Percentiles rank a stretch among this genome's conserved stretches.
phyloP scores from a whole-genome alignment of 1,284 basidiomycete species.

The Mixia osmundae region DNA sequence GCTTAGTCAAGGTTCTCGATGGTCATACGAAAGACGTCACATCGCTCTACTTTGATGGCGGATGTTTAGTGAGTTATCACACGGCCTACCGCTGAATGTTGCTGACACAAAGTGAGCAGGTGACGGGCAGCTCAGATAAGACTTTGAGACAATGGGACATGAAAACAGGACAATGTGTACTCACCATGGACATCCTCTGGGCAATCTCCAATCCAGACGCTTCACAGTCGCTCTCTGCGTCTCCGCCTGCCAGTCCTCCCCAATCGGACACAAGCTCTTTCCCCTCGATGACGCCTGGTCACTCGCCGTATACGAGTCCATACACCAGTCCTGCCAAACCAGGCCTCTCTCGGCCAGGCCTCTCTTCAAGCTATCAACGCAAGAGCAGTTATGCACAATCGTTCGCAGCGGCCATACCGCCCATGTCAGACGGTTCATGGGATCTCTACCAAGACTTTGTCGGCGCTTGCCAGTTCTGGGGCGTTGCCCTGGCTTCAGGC shows the following conservation, averaged over 20 bases:
- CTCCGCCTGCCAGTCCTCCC: conserved; percentile 13
- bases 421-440: conserved; percentile 65
- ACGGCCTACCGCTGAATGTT: neutral
- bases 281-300: conserved; percentile 19
- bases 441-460: conserved; percentile 96
- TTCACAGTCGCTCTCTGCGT: conserved; percentile 18
- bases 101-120: conserved; percentile 18
- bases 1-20: conserved; percentile 36
- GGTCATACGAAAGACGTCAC: conserved; percentile 11
- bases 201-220: conserved; percentile 76
- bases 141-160: conserved; percentile 97
- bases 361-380: conserved; percentile 1
- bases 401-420: conserved; percentile 23
- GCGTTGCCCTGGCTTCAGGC: conserved; percentile 86
- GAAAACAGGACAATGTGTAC: conserved; percentile 84
- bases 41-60: conserved; percentile 8
- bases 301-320: neutral
- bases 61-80: conserved; percentile 27
- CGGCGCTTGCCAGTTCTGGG: conserved; percentile 95
- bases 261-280: conserved; percentile 14
- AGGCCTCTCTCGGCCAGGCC: conserved; percentile 4
- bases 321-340: conserved; percentile 2
- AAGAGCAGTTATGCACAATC: neutral
- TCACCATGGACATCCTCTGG: conserved; percentile 99
- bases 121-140: conserved; percentile 94